Conservation (phyloP, 2,329 filamentous ascomycete species). For the Phaeosphaeria sp. region DNA sequence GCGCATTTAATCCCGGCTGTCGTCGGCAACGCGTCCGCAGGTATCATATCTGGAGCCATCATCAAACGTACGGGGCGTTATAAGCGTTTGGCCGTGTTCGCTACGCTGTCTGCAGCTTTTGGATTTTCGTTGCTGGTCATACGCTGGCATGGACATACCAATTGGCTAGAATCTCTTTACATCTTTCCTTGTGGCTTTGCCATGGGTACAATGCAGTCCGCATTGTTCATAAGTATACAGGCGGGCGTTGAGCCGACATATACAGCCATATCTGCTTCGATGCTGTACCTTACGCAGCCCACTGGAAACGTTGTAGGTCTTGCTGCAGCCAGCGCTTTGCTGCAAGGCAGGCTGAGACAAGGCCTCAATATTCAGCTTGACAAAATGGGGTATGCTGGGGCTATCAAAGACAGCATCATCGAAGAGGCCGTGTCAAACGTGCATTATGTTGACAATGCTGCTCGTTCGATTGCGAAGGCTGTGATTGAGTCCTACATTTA, state of each 20-base stretch:
- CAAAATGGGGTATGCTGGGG: constrained; percentile 10
- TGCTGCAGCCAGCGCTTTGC: constrained; percentile 29
- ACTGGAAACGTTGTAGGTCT: constrained; percentile 30
- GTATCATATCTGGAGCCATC: constrained; percentile 62
- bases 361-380: constrained; percentile 21
- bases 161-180: constrained; percentile 34
- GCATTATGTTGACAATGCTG: constrained; percentile 25
- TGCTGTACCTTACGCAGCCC: constrained; percentile 25
- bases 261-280: constrained; percentile 28
- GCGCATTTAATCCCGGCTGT: constrained; percentile 72
- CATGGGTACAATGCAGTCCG: constrained; percentile 30
- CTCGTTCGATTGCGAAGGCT: constrained; percentile 11
- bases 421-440: constrained; percentile 27
- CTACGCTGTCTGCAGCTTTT: constrained; percentile 22
- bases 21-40: constrained; percentile 69
- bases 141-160: constrained; percentile 37
- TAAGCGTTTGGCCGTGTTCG: constrained; percentile 26
- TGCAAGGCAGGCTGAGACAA: constrained; percentile 26
- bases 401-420: constrained; percentile 21
- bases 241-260: constrained; percentile 26
- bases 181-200: constrained; percentile 39
- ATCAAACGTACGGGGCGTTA: constrained; percentile 33
- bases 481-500: constrained; percentile 29
- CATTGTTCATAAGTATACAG: constrained; percentile 35
- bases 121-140: constrained; percentile 34